Evolutionary conservation across 352 stramenopile genomes (phyloP).

Genomic region (Globisporangium takayamanum): DNA sequence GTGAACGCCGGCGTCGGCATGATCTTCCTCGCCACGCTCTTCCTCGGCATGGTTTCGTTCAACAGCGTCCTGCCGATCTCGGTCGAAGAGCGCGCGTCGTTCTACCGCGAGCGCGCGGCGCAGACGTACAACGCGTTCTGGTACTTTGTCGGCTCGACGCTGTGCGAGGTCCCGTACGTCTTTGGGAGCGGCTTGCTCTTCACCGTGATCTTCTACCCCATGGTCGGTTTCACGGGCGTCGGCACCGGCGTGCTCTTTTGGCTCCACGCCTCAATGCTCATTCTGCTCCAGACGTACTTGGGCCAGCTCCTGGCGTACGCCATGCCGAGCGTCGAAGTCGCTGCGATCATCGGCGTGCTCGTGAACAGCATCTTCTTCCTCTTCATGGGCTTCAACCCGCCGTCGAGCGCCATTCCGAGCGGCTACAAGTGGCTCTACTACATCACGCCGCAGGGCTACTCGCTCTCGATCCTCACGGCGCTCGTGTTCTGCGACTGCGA

Average conservation of each 20-base stretch:
- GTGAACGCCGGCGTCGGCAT: slow-evolving; percentile 47
- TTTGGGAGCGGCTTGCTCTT: slow-evolving; percentile 31
- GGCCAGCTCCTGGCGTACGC: slow-evolving; percentile 61
- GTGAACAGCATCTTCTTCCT: slow-evolving; percentile 43
- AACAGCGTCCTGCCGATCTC: slow-evolving; percentile 65
- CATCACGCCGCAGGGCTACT: slow-evolving; percentile 36
- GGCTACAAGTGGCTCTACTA: slow-evolving; percentile 29
- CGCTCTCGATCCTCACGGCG: slow-evolving; percentile 26
- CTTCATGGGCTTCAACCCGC: slow-evolving; percentile 45
- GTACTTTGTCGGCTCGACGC: slow-evolving; percentile 47
- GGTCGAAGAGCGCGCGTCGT: slow-evolving; percentile 78
- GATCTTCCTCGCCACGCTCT: slow-evolving; percentile 71
- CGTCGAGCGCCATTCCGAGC: slow-evolving; percentile 14
- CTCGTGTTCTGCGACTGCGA: slow-evolving; percentile 41
- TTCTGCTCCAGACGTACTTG: slow-evolving; percentile 56
- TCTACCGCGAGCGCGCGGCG: slow-evolving; percentile 84
- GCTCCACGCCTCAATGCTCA: slow-evolving; percentile 47
- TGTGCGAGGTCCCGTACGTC: slow-evolving; percentile 65
- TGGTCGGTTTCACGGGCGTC: slow-evolving; percentile 33
- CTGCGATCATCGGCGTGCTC: slow-evolving; percentile 27
- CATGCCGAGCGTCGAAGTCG: slow-evolving; percentile 30
- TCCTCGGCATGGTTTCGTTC: slow-evolving; percentile 69
- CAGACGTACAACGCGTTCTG: slow-evolving; percentile 70
- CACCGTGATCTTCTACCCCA: slow-evolving; percentile 66
- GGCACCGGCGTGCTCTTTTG: slow-evolving; percentile 48